Base-by-base conservation (phyloP, 164 flowering plant genomes). In the Warburgia ugandensis region DNA sequence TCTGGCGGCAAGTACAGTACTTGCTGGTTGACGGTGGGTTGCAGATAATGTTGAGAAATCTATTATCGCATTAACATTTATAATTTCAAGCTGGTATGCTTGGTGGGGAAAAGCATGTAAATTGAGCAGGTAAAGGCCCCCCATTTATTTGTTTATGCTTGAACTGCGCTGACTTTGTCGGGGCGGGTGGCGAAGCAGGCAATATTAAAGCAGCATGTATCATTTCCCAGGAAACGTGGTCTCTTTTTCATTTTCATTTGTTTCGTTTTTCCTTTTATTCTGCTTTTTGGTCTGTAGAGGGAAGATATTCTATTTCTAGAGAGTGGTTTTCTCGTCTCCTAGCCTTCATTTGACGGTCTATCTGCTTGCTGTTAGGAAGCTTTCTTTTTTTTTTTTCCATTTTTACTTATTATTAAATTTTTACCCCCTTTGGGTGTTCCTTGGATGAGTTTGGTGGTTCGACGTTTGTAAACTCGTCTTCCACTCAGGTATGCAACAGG, bases 101-200 rank as follows among this genome's bases (percentile, higher is more conserved):
- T 46, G 43, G 61, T 48, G 68, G 63, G 59, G 53, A 32, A 46
- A 52, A 66, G 50, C 64, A 40, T 65, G 68, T 70, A 64, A 54
- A 40, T 37, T 60, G 61, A 58, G 45, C 61, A 20, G 52, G 56
- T 45, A 48, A 43, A 40, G 64, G 46, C 8, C 48, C 45, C 48
- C 64, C 70, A 45, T 50, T 58, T 48, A 52, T 44, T 45, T 29
- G 39, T 35, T 59, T 62, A 50, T 36, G 43, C 30, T 45, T 45
- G 52, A 54, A 55, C 61, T 53, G 45, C 37, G 52, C 54, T 56
- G 53, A 41, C 59, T 41, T 54, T 52, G 16, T 29, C 27, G 31
- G 44, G 19, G 64, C 50, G 36, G 68, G 63, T 50, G 41, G 65
- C 31, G 29, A 56, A 48, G 65, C 58, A 31, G 62, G 32, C 33